Percentiles rank a stretch among this genome's conserved stretches.
These are phyloP conservation scores for Pharus latifolius DNA, from an alignment of 176 grass and related monocot genomes.

Conservation along the genomic window DNA sequence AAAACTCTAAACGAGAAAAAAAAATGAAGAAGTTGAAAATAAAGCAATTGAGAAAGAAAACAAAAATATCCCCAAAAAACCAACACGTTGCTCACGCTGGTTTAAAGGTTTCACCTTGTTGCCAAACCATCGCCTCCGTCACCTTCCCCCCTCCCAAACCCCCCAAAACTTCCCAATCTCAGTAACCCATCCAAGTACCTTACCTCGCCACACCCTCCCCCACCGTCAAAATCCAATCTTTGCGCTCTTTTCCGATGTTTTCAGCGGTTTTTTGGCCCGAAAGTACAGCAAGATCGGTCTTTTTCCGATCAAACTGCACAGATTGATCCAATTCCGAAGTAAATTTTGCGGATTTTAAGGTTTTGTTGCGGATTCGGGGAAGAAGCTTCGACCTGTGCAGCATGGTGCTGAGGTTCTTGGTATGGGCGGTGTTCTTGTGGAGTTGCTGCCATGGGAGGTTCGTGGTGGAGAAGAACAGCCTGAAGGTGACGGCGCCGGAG, in stretches of 20 bases:
- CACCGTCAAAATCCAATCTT: neutral
- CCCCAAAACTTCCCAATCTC: too few species aligned
- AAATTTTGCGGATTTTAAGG: neutral
- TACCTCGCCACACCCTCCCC: neutral
- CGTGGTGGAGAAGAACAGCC: conserved; percentile 78
- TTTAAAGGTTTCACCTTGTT: too few species aligned
- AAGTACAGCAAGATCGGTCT: neutral
- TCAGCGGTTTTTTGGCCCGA: neutral
- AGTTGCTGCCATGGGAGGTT: conserved; percentile 33
- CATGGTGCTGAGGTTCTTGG: conserved; percentile 11
- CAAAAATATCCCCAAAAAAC: too few species aligned
- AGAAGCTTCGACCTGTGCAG: neutral
- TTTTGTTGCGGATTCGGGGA: neutral
- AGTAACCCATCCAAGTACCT: too few species aligned
- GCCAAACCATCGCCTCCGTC: neutral
- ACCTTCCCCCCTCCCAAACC: neutral
- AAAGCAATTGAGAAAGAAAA: too few species aligned
- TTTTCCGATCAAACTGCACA: neutral
- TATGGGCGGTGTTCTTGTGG: conserved; percentile 32
- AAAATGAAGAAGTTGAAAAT: too few species aligned
- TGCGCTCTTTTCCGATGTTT: neutral
- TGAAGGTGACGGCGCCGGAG: conserved; percentile 53
- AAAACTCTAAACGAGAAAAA: too few species aligned
- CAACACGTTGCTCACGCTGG: too few species aligned
- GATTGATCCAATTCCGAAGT: neutral